Evolutionary conservation across 257 asterid species (phyloP), one percentile per base, ranked within the genome.

Genomic region (Avicennia marina): DNA sequence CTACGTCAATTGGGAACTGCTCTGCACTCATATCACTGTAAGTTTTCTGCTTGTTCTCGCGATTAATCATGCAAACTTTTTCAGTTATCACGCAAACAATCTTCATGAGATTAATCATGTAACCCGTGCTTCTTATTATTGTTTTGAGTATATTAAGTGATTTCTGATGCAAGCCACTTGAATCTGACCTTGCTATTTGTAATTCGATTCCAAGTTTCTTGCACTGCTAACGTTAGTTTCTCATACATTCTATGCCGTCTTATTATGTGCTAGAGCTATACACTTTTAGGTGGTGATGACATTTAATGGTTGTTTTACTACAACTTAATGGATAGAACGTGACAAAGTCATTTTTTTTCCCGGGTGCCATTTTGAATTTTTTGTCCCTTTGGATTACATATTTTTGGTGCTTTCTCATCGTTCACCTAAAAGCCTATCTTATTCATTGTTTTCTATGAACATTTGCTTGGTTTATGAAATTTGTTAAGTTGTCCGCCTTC

Each of bases 1-100:
- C 93, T 18, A 20, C 58, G 13, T 73, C 93, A 27, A 56, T 83
- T 36, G 80, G 70, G 42, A 69, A 71, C 40, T 78, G 83, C 65
- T 64, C 85, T 10, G 55, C 72, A 10, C 73, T 86, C 43, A 41
- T 45, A 16, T 60, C 77, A 18, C 64, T 84, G 96, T 87, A 76
- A 81, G 96, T 76, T 71, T 42, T 67, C 39, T 16, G 7, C 25
- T 31, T 36, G 24, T 15, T n/a, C 22, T 57, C 6, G 16, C 43
- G 61, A 20, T 56, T 29, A 39, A 19, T 61, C 40, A 34, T 26
- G 20, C n/a, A n/a, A n/a, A n/a, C n/a, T n/a, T n/a, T n/a, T n/a
- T n/a, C n/a, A n/a, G n/a, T n/a, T n/a, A n/a, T n/a, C n/a, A n/a
- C n/a, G n/a, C n/a, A n/a, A n/a, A 13, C 10, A 16, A 49, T 60